Evolutionary conservation across 345 rosid species (phyloP).

Genomic region (Linum usitatissimum): DNA sequence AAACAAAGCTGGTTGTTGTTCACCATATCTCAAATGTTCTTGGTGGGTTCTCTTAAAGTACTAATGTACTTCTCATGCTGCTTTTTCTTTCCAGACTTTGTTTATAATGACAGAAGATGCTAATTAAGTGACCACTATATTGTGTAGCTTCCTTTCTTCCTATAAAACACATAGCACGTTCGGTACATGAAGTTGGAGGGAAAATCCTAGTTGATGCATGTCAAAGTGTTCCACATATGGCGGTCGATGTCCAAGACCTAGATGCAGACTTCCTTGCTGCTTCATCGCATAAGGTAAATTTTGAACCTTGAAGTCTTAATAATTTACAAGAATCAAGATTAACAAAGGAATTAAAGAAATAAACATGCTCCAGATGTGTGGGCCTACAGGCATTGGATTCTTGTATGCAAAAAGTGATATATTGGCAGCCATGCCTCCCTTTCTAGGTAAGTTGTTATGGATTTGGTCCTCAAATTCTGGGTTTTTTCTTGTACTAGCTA

Average conservation of each 20-base stretch:
- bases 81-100: not conserved
- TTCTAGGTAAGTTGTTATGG: slow-evolving; percentile 49
- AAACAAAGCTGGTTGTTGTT: slow-evolving; percentile 67
- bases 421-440: slow-evolving; percentile 79
- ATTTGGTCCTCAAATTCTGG: not conserved
- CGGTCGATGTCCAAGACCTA: slow-evolving; percentile 68
- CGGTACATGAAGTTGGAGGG: slow-evolving; percentile 72
- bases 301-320: slow-evolving; percentile 12
- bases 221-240: slow-evolving; percentile 92
- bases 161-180: slow-evolving; percentile 47
- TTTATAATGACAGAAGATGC: not conserved
- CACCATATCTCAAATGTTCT: slow-evolving; percentile 89
- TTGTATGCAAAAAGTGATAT: slow-evolving; percentile 73
- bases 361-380: slow-evolving; percentile 99
- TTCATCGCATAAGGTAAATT: slow-evolving; percentile 90
- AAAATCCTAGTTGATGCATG: slow-evolving; percentile 92
- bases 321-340: slow-evolving; percentile 12
- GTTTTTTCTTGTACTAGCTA: not conserved
- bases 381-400: slow-evolving; percentile 99
- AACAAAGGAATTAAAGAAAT: slow-evolving; percentile 41
- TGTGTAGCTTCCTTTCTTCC: slow-evolving; percentile 73
- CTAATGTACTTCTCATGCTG: not conserved
- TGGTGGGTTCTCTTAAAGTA: slow-evolving; percentile 30
- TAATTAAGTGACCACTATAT: not conserved
- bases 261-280: slow-evolving; percentile 90